Evolutionary conservation across 768 basidiomycete species (phyloP).

Genomic region (Asterophora parasitica): DNA sequence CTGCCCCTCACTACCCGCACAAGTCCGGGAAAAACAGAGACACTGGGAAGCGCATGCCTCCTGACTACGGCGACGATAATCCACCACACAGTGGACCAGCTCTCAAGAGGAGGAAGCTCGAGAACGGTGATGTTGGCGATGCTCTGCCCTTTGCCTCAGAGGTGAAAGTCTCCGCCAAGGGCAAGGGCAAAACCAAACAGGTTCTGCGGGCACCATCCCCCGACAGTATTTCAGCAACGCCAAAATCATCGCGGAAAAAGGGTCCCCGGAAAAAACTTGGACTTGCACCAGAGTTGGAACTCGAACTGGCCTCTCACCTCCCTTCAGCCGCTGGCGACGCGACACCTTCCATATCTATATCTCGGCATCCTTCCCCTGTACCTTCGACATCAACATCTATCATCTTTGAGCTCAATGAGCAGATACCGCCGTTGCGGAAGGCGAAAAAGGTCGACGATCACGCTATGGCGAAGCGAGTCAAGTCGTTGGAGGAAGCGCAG

Average conservation of each 20-base stretch:
- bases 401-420: slow-evolving; percentile 69
- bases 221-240: slow-evolving; percentile 52
- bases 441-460: slow-evolving; percentile 75
- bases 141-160: slow-evolving; percentile 21
- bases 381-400: slow-evolving; percentile 46
- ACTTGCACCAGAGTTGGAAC: slow-evolving; percentile 47
- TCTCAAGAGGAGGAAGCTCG: slow-evolving; percentile 61
- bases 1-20: slow-evolving; percentile 17
- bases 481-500: slow-evolving; percentile 77
- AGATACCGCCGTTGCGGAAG: slow-evolving; percentile 64
- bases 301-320: slow-evolving; percentile 44
- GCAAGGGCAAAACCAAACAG: slow-evolving; percentile 50
- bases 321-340: slow-evolving; percentile 62
- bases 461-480: slow-evolving; percentile 69
- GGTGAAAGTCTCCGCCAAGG: slow-evolving; percentile 34
- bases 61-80: slow-evolving; percentile 54
- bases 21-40: slow-evolving; percentile 43
- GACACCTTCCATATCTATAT: slow-evolving; percentile 51
- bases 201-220: slow-evolving; percentile 50
- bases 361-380: slow-evolving; percentile 67
- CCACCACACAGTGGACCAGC: slow-evolving; percentile 38
- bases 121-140: slow-evolving; percentile 37
- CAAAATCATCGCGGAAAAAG: slow-evolving; percentile 52
- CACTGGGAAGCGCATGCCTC: slow-evolving; percentile 44
- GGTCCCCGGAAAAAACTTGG: slow-evolving; percentile 55